These are phyloP conservation scores for Symbiodinium natans DNA, from an alignment of 73 alveolate genomes.

Conservation along the genomic window DNA sequence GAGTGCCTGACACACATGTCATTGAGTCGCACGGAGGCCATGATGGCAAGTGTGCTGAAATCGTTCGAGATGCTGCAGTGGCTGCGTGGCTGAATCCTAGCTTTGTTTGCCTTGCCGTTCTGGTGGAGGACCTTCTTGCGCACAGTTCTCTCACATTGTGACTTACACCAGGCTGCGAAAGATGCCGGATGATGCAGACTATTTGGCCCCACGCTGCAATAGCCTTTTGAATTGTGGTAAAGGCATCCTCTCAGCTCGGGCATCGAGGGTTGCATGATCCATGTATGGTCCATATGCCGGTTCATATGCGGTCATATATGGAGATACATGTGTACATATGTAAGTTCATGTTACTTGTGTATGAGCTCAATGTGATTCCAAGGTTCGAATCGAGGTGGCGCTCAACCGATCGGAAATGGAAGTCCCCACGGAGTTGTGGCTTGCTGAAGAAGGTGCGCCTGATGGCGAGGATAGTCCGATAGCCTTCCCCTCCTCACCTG, in stretches of 20 bases:
- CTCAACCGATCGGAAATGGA: constrained; percentile 61
- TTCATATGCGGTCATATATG: not conserved
- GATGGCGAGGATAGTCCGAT: not conserved
- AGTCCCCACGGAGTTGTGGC: constrained; percentile 61
- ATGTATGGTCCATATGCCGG: not conserved
- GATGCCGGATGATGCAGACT: constrained; percentile 74
- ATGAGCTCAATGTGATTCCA: not conserved
- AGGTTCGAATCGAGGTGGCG: constrained; percentile 74
- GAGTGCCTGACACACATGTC: not conserved
- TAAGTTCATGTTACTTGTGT: not conserved
- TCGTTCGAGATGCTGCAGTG: constrained; percentile 74
- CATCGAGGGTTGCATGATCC: not conserved
- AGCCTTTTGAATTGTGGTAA: too few relatives aligned
- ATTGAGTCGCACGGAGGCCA: not conserved
- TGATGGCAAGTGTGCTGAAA: constrained; percentile 28
- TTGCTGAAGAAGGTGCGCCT: constrained; percentile 23
- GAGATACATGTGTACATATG: not conserved
- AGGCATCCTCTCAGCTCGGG: not conserved
- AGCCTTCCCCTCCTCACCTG: too few relatives aligned
- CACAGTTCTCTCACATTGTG: not conserved
- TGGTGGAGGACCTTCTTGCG: not conserved
- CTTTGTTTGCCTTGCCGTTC: not conserved
- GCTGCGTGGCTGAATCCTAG: not conserved
- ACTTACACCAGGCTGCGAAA: constrained; percentile 30
- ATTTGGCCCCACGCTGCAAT: not conserved